A percentile compares a stretch with the other conserved stretches of the same genome.
Conservation (phyloP, 768 basidiomycete species). For the Chalciporus sphaerocephalus region DNA sequence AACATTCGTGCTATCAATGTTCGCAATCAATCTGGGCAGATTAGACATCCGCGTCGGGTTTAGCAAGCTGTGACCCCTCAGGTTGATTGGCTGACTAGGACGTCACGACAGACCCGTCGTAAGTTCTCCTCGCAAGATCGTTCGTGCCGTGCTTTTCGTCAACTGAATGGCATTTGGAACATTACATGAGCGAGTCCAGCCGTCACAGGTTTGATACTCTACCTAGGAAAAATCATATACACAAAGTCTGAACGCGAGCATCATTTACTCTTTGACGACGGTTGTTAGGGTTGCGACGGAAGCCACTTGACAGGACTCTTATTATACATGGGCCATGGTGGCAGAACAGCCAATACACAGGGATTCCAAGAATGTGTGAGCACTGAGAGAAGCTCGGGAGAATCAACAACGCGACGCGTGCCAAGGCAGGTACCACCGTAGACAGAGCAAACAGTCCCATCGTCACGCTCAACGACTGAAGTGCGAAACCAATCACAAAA, state of each 20-base stretch:
- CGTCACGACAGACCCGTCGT: too few species aligned
- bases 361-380: constrained; percentile 4
- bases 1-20: too few species aligned
- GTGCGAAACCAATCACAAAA: constrained; percentile 27
- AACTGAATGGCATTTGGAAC: too few species aligned
- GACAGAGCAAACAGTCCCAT: constrained; percentile 21
- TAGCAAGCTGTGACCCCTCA: too few species aligned
- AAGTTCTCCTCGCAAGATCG: too few species aligned
- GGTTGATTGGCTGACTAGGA: too few species aligned
- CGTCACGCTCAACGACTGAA: constrained; percentile 25
- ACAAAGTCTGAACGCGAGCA: background rate
- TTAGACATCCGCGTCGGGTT: too few species aligned
- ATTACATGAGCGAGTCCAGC: too few species aligned
- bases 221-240: too few species aligned
- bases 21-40: too few species aligned
- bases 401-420: constrained; percentile 2
- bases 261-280: constrained; percentile 21
- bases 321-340: constrained; percentile 58
- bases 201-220: too few species aligned
- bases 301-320: constrained; percentile 22
- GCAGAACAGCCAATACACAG: constrained; percentile 54
- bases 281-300: constrained; percentile 17
- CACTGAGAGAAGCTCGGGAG: background rate
- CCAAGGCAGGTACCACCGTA: constrained; percentile 21
- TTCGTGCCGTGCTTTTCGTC: too few species aligned